Evolutionary conservation across 306 rosid genomes (phyloP), one percentile per base, ranked within the genome.

Genomic region (Vigna mungo): DNA sequence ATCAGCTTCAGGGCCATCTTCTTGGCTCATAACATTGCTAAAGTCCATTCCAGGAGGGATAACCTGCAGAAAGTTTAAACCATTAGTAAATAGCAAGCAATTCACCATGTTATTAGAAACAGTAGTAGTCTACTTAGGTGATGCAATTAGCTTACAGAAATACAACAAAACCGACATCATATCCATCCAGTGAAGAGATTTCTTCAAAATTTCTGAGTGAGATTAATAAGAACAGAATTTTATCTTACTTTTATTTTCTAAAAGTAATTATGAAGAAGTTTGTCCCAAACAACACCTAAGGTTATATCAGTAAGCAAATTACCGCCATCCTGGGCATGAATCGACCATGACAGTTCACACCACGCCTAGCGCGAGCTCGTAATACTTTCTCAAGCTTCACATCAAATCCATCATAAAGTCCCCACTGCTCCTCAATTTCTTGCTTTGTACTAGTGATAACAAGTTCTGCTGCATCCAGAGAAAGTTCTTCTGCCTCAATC

Each of bases 271-370:
- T 9, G 12, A 9, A 41, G 12, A 41, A 41, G 13, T 41, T 41
- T 41, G 13, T 43, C 34, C 5, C 34, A 69, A 63, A 43, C 2
- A 36, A 36, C 41, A 36, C 53, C 44, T 36, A 25, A 49, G 30
- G 58, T 18, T 15, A 18, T 11, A 36, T 63, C 46, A 62, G 56
- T 60, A 41, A 60, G 53, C 58, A 66, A 70, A 49, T 85, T 89
- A 91, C 98, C 92, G 89, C 96, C 98, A 93, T 93, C 87, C 98
- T 86, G 7, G 98, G 98, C 98, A 91, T 93, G 85, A 48, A 91
- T 48, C 98, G 87, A 54, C 98, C 97, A 64, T 91, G 93, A 77
- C 96, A 91, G 58, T 84, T 83, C 81, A 93, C 98, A 34, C 94
- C 89, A 49, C 97, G 89, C 78, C 96, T 86, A 30, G 90, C 89